Evolutionary conservation across 306 rosid species (phyloP).

Genomic region (Cucumis sativus): DNA sequence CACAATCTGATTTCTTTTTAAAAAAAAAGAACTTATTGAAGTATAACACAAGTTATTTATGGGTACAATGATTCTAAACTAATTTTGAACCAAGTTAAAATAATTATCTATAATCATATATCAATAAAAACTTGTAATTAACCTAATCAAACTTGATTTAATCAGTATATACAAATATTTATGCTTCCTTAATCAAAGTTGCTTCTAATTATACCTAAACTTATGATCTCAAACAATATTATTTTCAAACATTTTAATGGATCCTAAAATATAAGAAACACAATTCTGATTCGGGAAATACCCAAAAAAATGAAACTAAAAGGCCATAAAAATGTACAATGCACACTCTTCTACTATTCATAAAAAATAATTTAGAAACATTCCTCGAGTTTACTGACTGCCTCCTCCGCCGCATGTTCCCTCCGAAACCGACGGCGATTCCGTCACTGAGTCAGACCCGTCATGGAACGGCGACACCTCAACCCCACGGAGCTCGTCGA

Average conservation of each 20-base stretch:
- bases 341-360: background rate
- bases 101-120: background rate
- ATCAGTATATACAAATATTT: no score
- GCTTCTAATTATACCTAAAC: no score
- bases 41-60: background rate
- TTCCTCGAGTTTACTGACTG: constrained; percentile 5
- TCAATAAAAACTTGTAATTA: no score
- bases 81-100: background rate
- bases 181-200: no score
- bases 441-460: constrained; percentile 35
- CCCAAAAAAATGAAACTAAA: background rate
- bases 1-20: background rate
- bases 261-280: background rate
- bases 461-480: constrained; percentile 40
- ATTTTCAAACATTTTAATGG: background rate
- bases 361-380: background rate
- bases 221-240: background rate
- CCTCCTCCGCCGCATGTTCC: constrained; percentile 25
- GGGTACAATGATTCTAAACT: background rate
- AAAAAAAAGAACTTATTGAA: background rate
- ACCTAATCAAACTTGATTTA: no score
- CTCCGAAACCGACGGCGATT: constrained; percentile 48
- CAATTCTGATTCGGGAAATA: background rate
- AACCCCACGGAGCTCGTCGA: constrained; percentile 59
- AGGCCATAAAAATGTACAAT: background rate